Conservation (phyloP, 768 basidiomycete genomes). For the Tulasnella sp. region DNA sequence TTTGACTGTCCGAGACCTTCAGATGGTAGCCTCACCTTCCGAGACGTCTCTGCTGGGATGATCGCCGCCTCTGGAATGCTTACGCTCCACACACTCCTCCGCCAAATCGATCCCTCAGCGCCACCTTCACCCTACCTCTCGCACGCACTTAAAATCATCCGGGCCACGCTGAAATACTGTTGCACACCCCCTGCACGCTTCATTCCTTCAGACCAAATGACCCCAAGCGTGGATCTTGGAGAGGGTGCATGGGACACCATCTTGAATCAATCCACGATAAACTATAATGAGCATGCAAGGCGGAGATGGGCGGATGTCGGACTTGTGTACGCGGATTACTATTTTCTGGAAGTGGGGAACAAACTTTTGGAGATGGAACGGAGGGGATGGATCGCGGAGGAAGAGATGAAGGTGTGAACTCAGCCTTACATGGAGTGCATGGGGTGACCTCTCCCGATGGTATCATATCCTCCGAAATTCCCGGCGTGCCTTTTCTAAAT, state of each 20-base stretch:
- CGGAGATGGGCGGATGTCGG: neutral
- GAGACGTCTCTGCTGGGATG: constrained; percentile 10
- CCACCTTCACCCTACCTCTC: neutral
- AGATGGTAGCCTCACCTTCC: constrained; percentile 4
- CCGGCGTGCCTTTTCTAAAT: too few species aligned
- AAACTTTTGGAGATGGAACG: constrained; percentile 12
- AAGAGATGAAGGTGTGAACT: neutral
- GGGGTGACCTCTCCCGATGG: too few species aligned
- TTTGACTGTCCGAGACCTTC: constrained; percentile 2
- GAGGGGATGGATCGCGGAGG: neutral
- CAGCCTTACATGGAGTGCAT: too few species aligned
- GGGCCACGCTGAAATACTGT: neutral
- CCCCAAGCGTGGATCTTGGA: neutral
- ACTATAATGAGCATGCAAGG: neutral
- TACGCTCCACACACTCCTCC: neutral
- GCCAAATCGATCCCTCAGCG: too few species aligned
- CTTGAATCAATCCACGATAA: constrained; percentile 1
- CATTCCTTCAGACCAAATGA: neutral
- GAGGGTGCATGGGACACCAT: constrained; percentile 8
- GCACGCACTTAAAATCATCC: constrained; percentile 2
- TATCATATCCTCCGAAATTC: too few species aligned
- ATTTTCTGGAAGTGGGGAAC: constrained; percentile 9
- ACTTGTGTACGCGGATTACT: constrained; percentile 3
- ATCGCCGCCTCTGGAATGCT: constrained; percentile 6
- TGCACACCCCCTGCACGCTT: neutral